A percentile compares a stretch with the other conserved stretches of the same genome.
Conservation (phyloP, 108 stramenopile species). For the Pseudonitzschia pungens region DNA sequence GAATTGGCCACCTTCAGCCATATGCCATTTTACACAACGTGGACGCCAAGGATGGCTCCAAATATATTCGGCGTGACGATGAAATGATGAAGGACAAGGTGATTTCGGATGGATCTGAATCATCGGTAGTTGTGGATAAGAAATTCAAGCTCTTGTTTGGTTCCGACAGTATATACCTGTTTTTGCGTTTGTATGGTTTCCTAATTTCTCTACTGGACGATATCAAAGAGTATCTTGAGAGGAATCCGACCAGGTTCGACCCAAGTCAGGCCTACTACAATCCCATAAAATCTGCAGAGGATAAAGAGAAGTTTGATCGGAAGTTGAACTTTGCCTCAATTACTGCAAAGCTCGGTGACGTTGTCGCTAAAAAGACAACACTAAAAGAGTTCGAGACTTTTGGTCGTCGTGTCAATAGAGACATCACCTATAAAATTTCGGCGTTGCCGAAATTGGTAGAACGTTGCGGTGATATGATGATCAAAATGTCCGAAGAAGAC, state of each 20-base stretch:
- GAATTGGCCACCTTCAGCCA: slow-evolving; percentile 59
- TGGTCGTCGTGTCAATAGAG: slow-evolving; percentile 50
- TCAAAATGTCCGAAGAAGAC: slow-evolving; percentile 60
- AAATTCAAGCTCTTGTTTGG: slow-evolving; percentile 67
- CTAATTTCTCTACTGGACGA: slow-evolving; percentile 63
- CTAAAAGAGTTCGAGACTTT: slow-evolving; percentile 55
- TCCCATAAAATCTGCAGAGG: slow-evolving; percentile 34
- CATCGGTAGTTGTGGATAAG: slow-evolving; percentile 29
- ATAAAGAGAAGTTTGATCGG: not conserved
- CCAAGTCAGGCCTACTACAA: slow-evolving; percentile 32
- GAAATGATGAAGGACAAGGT: slow-evolving; percentile 38
- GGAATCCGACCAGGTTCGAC: slow-evolving; percentile 29
- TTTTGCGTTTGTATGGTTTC: slow-evolving; percentile 66
- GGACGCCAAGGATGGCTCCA: slow-evolving; percentile 36
- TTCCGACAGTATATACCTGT: slow-evolving; percentile 70
- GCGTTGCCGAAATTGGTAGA: slow-evolving; percentile 69
- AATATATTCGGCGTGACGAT: slow-evolving; percentile 43
- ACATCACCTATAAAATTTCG: slow-evolving; percentile 47
- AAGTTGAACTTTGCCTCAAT: slow-evolving; percentile 38
- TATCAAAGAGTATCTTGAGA: slow-evolving; percentile 30
- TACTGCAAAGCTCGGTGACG: slow-evolving; percentile 42
- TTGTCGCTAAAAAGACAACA: slow-evolving; percentile 39
- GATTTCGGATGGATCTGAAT: slow-evolving; percentile 16
- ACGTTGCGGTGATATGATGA: slow-evolving; percentile 56
- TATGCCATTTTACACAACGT: slow-evolving; percentile 54